Evolutionary conservation across 495 filamentous ascomycete genomes (phyloP), one percentile per base, ranked within the genome.

Genomic region (Polyplosphaeria fusca): DNA sequence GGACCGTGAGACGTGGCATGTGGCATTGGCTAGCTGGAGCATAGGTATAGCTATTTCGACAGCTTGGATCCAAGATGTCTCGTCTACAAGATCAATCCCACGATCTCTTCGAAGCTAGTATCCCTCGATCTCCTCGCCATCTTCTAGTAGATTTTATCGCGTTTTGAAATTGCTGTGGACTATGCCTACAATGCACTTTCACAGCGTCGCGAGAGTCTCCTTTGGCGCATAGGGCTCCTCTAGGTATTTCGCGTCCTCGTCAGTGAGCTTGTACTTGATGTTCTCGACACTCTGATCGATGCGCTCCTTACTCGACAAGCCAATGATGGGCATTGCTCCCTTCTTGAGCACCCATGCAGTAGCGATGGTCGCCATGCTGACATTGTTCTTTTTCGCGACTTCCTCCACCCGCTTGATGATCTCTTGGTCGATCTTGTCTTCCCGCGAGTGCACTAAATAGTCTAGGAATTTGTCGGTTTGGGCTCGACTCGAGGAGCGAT

Each of bases 141-240:
- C n/a, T n/a, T n/a, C n/a, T n/a, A n/a, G n/a, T n/a, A n/a, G n/a
- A n/a, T n/a, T n/a, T n/a, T n/a, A n/a, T n/a, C n/a, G n/a, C n/a
- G n/a, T n/a, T n/a, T n/a, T n/a, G n/a, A n/a, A n/a, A n/a, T n/a
- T n/a, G n/a, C n/a, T n/a, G n/a, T n/a, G n/a, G n/a, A n/a, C n/a
- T n/a, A n/a, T n/a, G n/a, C n/a, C n/a, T n/a, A n/a, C n/a, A n/a
- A n/a, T n/a, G n/a, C n/a, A n/a, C n/a, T n/a, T n/a, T n/a, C n/a
- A n/a, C n/a, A n/a, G n/a, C n/a, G n/a, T n/a, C n/a, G n/a, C 59
- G 32, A 52, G 49, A 13, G 22, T 60, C 28, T 22, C 19, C 56
- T 71, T 71, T 16, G 69, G 67, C 52, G 57, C 3, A 55, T 73
- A 73, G 23, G 54, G 49, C 60, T 71, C 70, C 58, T 71, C 69